Evolutionary conservation across 2,329 filamentous ascomycete genomes (phyloP).

Genomic region (Fusarium camptoceras): DNA sequence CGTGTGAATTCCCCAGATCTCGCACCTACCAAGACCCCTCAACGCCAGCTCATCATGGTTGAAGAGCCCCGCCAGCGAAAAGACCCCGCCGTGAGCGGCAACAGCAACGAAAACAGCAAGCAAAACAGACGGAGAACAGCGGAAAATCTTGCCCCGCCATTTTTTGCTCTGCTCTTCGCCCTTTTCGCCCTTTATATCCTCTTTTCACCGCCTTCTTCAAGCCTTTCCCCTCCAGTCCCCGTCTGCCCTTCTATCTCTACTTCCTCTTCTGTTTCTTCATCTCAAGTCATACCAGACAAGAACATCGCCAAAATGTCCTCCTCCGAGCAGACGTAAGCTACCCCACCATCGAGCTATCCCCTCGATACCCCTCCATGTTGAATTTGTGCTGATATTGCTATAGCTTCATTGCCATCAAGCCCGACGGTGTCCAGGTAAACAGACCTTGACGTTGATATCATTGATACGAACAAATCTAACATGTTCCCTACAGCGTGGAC

Average conservation of each 20-base stretch:
- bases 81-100: conserved; percentile 51
- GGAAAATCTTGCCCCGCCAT: conserved; percentile 58
- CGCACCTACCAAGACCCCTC: conserved; percentile 37
- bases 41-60: conserved; percentile 48
- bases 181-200: conserved; percentile 53
- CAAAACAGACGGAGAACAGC: conserved; percentile 47
- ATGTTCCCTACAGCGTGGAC: conserved; percentile 78
- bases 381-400: conserved; percentile 45
- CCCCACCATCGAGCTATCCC: conserved; percentile 48
- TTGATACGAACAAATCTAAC: conserved; percentile 26
- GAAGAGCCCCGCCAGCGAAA: conserved; percentile 51
- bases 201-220: conserved; percentile 50
- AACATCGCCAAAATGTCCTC: conserved; percentile 71
- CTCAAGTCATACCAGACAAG: conserved; percentile 45
- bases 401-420: conserved; percentile 99
- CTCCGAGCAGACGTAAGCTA: conserved; percentile 85
- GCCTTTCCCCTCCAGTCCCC: conserved; percentile 48
- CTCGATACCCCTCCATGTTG: conserved; percentile 37
- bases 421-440: conserved; percentile 96
- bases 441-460: conserved; percentile 4
- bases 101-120: conserved; percentile 37
- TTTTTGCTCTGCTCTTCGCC: conserved; percentile 56
- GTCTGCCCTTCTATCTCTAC: conserved; percentile 40
- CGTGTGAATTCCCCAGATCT: conserved; percentile 38
- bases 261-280: conserved; percentile 46